phyloP scores from a whole-genome alignment of 2,329 filamentous ascomycete species.

The Pseudogymnoascus sp. region DNA sequence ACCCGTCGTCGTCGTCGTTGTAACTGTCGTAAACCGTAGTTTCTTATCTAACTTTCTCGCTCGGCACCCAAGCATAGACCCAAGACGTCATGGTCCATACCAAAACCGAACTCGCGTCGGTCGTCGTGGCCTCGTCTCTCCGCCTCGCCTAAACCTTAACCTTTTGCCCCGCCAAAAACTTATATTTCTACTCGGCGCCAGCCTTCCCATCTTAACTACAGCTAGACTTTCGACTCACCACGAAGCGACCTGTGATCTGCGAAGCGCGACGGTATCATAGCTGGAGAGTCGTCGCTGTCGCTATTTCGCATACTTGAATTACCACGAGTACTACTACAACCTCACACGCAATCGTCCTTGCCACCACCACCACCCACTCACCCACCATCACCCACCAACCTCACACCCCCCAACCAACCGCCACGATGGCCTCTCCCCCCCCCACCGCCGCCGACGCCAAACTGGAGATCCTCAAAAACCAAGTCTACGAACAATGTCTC shows the following conservation, averaged over 20 bases:
- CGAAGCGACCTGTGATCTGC: background rate
- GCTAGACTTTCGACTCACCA: background rate
- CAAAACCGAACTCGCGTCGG: background rate
- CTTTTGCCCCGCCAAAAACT: constrained; percentile 1
- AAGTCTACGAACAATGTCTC: constrained; percentile 23
- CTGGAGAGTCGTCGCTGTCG: constrained; percentile 1
- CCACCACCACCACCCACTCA: background rate
- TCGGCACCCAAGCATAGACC: background rate
- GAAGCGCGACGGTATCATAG: no score
- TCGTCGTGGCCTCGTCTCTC: constrained; percentile 24
- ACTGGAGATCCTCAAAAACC: constrained; percentile 15
- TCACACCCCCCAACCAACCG: constrained; percentile 32
- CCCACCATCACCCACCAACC: background rate
- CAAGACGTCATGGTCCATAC: constrained; percentile 1
- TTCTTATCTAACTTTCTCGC: background rate
- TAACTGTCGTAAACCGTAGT: background rate
- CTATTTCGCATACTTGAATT: background rate
- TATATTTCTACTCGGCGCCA: constrained; percentile 9
- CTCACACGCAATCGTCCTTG: background rate
- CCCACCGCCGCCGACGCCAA: constrained; percentile 24
- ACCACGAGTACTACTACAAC: background rate
- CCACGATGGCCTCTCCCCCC: constrained; percentile 34
- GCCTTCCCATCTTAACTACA: constrained; percentile 7
- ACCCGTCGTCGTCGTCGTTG: background rate
- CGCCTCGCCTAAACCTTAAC: constrained; percentile 30